Evolutionary conservation across 768 basidiomycete species (phyloP), one percentile per base, ranked within the genome.

Genomic region (Hypsizygus marmoreus): DNA sequence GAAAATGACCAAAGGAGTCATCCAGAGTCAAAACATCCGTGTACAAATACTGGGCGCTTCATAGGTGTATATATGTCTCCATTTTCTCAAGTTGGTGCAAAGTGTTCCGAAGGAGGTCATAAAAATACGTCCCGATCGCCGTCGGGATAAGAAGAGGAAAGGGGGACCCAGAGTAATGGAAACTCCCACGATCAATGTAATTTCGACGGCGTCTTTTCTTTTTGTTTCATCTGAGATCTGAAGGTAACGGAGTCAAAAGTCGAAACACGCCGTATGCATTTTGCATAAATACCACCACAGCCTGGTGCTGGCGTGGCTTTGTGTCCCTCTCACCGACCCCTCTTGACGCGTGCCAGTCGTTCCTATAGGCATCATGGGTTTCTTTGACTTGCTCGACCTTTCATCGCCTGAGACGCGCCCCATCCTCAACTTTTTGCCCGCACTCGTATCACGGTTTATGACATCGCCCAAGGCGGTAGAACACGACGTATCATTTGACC

Each of bases 401-500:
- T 55, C 59, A 23, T 40, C 59, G 54, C 53, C 58, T 49, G 50
- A 54, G 25, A 45, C 60, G 43, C 51, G 51, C 47, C 53, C 53
- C 40, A 41, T 54, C 40, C 51, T 45, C 35, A 43, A 39, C 44
- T 48, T 50, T 46, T 43, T 57, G 41, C 45, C 55, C 43, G 45
- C 53, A 41, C 33, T 47, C 32, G 35, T 58, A 51, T 60, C 57
- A 45, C 51, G 46, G 39, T 58, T 60, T 56, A 58, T 56, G 53
- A 48, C 53, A 34, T 49, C 57, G 28, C 52, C 61, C 35, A 57
- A 72, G 65, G 58, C 55, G 14, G 55, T 66, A 13, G 59, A 67
- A 24, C 69, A 69, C 41, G 63, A 71, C 45, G 51, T 76, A 37
- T 70, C 68, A 36, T 68, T 75, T 47, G 64, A 69, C 56, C 55